Conservation (phyloP, 2,329 filamentous ascomycete species). For the Paecilomyces niveus region DNA sequence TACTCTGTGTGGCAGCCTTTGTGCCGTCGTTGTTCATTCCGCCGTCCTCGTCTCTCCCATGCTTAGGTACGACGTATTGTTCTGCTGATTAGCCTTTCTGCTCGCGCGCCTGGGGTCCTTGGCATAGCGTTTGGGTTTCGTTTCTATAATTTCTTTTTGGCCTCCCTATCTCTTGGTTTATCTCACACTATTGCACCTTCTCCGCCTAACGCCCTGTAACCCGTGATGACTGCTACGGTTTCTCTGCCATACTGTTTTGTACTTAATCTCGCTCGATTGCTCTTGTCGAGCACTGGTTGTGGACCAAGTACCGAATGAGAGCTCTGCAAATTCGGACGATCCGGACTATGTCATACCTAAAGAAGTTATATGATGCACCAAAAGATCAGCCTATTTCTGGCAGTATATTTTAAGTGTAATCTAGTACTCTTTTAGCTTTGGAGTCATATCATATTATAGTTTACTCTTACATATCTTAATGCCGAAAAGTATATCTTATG, state of each 20-base stretch:
- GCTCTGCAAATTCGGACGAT: not conserved
- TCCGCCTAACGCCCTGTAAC: not conserved
- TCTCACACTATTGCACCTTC: constrained; percentile 3
- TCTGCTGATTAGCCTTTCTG: constrained; percentile 1
- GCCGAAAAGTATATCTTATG: too few species aligned
- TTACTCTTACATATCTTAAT: too few species aligned
- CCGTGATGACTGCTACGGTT: constrained; percentile 6
- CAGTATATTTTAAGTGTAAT: not conserved
- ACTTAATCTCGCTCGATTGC: constrained; percentile 1
- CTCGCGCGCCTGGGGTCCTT: constrained; percentile 21
- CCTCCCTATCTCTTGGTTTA: constrained; percentile 3
- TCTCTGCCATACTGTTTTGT: constrained; percentile 4
- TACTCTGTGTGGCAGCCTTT: not conserved
- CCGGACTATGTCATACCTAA: not conserved
- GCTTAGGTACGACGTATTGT: not conserved
- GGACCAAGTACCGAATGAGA: not conserved
- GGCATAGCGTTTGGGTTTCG: constrained; percentile 31
- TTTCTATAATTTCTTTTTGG: constrained; percentile 12
- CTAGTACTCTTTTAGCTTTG: too few species aligned
- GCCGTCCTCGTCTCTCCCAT: not conserved
- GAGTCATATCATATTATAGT: too few species aligned
- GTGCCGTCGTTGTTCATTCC: not conserved
- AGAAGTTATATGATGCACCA: too few species aligned
- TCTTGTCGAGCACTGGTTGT: not conserved
- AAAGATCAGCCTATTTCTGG: not conserved